phyloP scores from a whole-genome alignment of 73 alveolate species.

The Paramecium primaurelia region DNA sequence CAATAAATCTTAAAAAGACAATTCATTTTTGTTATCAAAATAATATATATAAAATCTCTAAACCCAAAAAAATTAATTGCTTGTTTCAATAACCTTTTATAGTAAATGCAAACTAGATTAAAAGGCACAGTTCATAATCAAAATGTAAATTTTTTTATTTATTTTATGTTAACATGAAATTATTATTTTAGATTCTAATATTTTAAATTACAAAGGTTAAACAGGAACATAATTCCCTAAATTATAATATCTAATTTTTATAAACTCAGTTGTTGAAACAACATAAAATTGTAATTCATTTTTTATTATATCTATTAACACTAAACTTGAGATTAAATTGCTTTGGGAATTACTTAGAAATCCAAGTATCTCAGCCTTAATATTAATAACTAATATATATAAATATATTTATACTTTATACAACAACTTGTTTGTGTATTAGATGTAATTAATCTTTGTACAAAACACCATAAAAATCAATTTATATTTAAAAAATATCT shows the following conservation, averaged over 20 bases:
- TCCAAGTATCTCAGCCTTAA: not conserved
- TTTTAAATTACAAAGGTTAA: not conserved
- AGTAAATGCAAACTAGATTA: not conserved
- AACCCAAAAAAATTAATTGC: not conserved
- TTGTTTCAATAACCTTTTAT: not conserved
- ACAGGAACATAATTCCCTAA: not conserved
- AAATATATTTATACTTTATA: not conserved
- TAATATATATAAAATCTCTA: not conserved
- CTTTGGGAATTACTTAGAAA: not conserved
- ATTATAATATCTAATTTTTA: not conserved
- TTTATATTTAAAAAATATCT: not conserved
- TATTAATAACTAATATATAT: not conserved
- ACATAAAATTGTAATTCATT: not conserved
- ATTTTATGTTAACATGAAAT: not conserved
- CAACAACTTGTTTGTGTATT: not conserved
- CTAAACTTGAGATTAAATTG: not conserved
- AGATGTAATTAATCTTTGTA: not conserved
- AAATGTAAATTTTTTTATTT: not conserved
- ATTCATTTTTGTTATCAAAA: not conserved
- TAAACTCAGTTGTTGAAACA: not conserved
- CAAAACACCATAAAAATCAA: not conserved
- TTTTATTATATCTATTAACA: not conserved
- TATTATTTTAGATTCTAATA: not conserved
- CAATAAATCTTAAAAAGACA: not conserved
- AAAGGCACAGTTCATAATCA: not conserved